Evolutionary conservation across 1,284 basidiomycete species (phyloP).

Genomic region (Coniferiporia sulphurascens): DNA sequence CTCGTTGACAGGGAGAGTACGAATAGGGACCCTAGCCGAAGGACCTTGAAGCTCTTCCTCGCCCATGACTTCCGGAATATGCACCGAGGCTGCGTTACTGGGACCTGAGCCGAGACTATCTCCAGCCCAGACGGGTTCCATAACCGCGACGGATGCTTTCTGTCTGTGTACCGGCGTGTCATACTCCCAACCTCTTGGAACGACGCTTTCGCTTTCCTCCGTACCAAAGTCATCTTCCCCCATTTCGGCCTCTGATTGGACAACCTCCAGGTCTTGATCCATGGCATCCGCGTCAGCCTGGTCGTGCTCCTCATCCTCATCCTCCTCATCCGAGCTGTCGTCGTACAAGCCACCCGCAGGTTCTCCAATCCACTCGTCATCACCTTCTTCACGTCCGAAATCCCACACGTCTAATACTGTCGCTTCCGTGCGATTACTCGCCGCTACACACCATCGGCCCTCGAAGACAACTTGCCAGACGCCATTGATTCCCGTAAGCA

Average conservation of each 20-base stretch:
- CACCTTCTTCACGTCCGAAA: slow-evolving; percentile 62
- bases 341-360: slow-evolving; percentile 42
- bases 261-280: slow-evolving; percentile 56
- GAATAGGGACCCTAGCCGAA: not conserved
- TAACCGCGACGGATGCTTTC: slow-evolving; percentile 1
- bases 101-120: not conserved
- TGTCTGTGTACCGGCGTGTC: slow-evolving; percentile 14
- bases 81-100: not conserved
- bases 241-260: slow-evolving; percentile 46
- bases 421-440: slow-evolving; percentile 75
- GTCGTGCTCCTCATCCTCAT: slow-evolving; percentile 46
- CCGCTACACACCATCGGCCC: slow-evolving; percentile 87
- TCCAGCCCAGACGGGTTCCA: slow-evolving; percentile 1
- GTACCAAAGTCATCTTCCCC: slow-evolving; percentile 39
- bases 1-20: slow-evolving; percentile 12
- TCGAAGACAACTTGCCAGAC: slow-evolving; percentile 97
- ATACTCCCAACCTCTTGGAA: slow-evolving; percentile 1
- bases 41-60: slow-evolving; percentile 2
- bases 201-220: slow-evolving; percentile 30
- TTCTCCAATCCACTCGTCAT: slow-evolving; percentile 53
- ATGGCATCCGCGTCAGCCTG: slow-evolving; percentile 61
- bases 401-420: slow-evolving; percentile 87
- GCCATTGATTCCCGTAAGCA: slow-evolving; percentile 83
- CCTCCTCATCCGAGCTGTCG: slow-evolving; percentile 40
- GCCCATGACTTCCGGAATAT: slow-evolving; percentile 5